Evolutionary conservation across 192 early-diverging fungal species (phyloP), one percentile per base, ranked within the genome.

Genomic region (Coemansia sp.): DNA sequence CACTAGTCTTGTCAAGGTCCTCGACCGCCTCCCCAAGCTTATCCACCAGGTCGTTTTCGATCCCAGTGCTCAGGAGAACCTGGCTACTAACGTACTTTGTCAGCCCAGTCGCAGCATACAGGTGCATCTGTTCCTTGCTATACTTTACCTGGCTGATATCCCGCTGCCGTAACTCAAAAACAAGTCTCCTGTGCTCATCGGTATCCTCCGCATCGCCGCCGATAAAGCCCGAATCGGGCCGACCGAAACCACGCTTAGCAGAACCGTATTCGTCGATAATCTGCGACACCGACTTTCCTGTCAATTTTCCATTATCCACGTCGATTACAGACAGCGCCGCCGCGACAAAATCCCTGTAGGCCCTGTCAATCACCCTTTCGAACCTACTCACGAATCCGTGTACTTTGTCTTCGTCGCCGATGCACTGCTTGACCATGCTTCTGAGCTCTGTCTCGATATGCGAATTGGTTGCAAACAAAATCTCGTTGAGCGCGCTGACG

Each of bases 11-110:
- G 22, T 50, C 54, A 24, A 74, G 32, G 0, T 61, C 54, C 58
- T 71, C 58, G 2, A 39, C 58, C 1, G 58, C 42, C 51, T 67
- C 61, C 16, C 62, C 68, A 9, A 80, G 61, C 47, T 64, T 58
- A 48, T 80, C 77, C 0, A 65, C 64, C 57, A 74, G 35, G 47
- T 80, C 77, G 59, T 80, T 80, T 42, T 80, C 77, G 6, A 80
- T 62, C 1, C 77, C 77, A 5, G 77, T 80, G 62, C 77, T 74
- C 34, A 80, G 39, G 36, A 80, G 54, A 24, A 74, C 67, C 68
- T 80, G 77, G 49, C 68, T 67, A n/a, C 61, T 65, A 13, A 80
- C 65, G 54, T 72, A 67, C 51, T 80, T 80, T 53, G 65, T 59
- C n/a, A 80, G 20, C 0, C 68, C 62, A 3, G 71, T 80, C 5